Percentiles rank a stretch among this genome's conserved stretches.
Conservation (phyloP, 768 basidiomycete genomes). For the Tephrocybe sp. region DNA sequence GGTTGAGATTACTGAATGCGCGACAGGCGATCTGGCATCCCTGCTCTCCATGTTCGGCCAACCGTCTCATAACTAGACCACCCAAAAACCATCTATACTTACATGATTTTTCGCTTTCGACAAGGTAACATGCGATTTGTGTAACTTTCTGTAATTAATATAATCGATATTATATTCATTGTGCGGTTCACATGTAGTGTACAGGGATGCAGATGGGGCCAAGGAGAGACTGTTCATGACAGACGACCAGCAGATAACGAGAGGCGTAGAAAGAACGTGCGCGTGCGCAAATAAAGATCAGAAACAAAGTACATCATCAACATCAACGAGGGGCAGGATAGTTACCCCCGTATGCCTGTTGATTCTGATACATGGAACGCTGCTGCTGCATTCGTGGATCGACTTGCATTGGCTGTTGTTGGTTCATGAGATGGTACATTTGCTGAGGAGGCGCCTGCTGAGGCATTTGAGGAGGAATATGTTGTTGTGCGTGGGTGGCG, state of each 20-base stretch:
- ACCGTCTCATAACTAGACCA: slow-evolving; percentile 15
- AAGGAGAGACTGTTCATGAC: not conserved
- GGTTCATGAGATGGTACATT: slow-evolving; percentile 29
- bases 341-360: slow-evolving; percentile 10
- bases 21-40: slow-evolving; percentile 53
- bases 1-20: not conserved
- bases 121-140: too few species aligned
- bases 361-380: slow-evolving; percentile 14
- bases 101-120: not conserved
- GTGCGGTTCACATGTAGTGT: slow-evolving; percentile 1
- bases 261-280: not conserved
- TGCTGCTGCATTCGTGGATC: slow-evolving; percentile 14
- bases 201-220: not conserved
- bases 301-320: not conserved
- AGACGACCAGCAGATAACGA: not conserved
- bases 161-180: slow-evolving; percentile 3
- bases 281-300: not conserved
- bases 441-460: slow-evolving; percentile 32
- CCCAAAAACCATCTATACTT: too few species aligned
- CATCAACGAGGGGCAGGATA: slow-evolving; percentile 14
- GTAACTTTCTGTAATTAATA: too few species aligned
- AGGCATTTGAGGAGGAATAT: slow-evolving; percentile 30
- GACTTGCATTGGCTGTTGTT: slow-evolving; percentile 26
- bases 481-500: slow-evolving; percentile 51
- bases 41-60: slow-evolving; percentile 56